Evolutionary conservation across 108 stramenopile species (phyloP).

Genomic region (Stephanodiscus minutulus): DNA sequence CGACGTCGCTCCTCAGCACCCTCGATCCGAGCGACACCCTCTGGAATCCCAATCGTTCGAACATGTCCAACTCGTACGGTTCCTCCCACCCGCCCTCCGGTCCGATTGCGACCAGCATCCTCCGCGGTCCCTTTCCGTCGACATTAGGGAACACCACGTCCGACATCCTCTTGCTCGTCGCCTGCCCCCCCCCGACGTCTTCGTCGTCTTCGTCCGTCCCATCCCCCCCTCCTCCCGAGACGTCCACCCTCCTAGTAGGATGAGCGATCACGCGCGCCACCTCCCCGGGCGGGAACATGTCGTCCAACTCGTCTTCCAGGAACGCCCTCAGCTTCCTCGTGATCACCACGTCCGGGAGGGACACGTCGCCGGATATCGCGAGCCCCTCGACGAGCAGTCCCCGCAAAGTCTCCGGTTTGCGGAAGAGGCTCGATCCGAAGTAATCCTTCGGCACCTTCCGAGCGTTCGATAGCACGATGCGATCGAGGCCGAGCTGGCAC

Average conservation of each 20-base stretch:
- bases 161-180: slow-evolving; percentile 53
- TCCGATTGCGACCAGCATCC: slow-evolving; percentile 74
- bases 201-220: neutral
- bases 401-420: slow-evolving; percentile 64
- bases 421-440: slow-evolving; percentile 90
- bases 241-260: slow-evolving; percentile 57
- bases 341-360: slow-evolving; percentile 62
- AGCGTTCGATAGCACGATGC: slow-evolving; percentile 69
- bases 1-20: slow-evolving; percentile 89
- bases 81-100: slow-evolving; percentile 96
- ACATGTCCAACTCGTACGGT: slow-evolving; percentile 80
- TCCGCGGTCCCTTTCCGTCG: slow-evolving; percentile 27
- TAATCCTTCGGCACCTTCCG: slow-evolving; percentile 89
- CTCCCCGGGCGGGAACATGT: slow-evolving; percentile 61
- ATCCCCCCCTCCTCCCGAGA: slow-evolving; percentile 1
- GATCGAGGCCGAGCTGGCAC: slow-evolving; percentile 85
- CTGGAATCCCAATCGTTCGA: slow-evolving; percentile 73
- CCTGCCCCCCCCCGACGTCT: neutral
- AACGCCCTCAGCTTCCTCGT: slow-evolving; percentile 51
- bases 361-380: slow-evolving; percentile 75
- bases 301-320: slow-evolving; percentile 64
- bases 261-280: slow-evolving; percentile 81
- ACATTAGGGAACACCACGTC: slow-evolving; percentile 61
- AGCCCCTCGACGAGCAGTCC: slow-evolving; percentile 78
- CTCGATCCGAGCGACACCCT: slow-evolving; percentile 79